A percentile compares a stretch with the other conserved stretches of the same genome.
These are phyloP conservation scores for Haematococcus sp. DNA, from an alignment of 139 green algal species.

Conservation along the genomic window DNA sequence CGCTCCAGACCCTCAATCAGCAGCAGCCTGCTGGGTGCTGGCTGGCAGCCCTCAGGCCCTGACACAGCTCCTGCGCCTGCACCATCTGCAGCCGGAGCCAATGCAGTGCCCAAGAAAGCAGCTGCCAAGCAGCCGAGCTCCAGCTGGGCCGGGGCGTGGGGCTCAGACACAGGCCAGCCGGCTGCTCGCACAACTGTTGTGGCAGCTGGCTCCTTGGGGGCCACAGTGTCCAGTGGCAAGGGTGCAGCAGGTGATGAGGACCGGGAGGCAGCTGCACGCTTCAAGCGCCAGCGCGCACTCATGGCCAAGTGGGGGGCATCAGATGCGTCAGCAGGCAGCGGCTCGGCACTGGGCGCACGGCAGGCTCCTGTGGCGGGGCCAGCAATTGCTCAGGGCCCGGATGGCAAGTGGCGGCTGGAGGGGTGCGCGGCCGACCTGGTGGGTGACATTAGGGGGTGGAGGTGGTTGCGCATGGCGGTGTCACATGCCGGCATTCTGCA, in stretches of 20 bases:
- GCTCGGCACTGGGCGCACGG: background rate
- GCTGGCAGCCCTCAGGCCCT: too few species aligned
- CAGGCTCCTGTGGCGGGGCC: background rate
- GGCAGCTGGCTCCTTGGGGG: too few species aligned
- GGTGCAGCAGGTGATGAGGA: background rate
- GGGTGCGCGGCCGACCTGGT: slow-evolving; percentile 8
- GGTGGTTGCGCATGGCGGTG: too few species aligned
- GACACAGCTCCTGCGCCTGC: too few species aligned
- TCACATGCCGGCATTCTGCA: too few species aligned
- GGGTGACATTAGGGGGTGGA: background rate
- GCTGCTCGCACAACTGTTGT: background rate
- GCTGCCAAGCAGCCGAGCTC: slow-evolving; percentile 11
- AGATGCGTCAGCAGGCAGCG: too few species aligned
- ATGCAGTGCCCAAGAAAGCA: too few species aligned
- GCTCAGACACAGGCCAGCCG: background rate
- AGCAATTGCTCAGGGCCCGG: slow-evolving; percentile 1
- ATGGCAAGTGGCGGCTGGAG: slow-evolving; percentile 13
- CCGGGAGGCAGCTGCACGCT: slow-evolving; percentile 10
- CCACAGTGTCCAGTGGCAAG: too few species aligned
- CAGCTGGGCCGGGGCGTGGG: background rate
- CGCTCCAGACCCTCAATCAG: too few species aligned
- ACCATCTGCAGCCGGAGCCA: too few species aligned
- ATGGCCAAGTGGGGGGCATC: background rate
- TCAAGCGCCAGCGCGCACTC: slow-evolving; percentile 9
- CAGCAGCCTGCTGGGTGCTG: too few species aligned